A percentile compares a stretch with the other conserved stretches of the same genome.
Evolutionary conservation across 2,329 filamentous ascomycete species (phyloP).

Genomic region (Xylariaceae sp.): DNA sequence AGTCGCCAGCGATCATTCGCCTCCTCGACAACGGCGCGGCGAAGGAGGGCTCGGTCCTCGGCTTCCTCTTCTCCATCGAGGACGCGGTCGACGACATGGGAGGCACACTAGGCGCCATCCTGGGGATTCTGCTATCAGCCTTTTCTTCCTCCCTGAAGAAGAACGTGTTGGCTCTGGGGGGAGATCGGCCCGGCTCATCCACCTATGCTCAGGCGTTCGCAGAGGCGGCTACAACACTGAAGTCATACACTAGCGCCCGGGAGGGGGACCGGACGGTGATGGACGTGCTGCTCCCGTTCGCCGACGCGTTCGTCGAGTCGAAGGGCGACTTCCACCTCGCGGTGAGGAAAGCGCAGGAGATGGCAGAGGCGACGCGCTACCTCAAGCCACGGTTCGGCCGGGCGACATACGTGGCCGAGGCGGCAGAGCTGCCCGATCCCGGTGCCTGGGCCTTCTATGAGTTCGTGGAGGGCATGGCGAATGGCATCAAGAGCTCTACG

Average conservation of each 20-base stretch:
- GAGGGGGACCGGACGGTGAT: constrained; percentile 20
- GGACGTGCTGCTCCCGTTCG: constrained; percentile 15
- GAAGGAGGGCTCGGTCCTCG: constrained; percentile 23
- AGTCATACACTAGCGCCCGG: constrained; percentile 19
- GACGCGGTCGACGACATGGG: constrained; percentile 30
- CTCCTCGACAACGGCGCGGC: constrained; percentile 22
- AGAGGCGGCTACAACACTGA: constrained; percentile 15
- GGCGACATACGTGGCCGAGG: constrained; percentile 22
- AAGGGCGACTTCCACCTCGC: constrained; percentile 22
- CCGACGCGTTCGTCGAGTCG: constrained; percentile 10
- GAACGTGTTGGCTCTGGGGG: not conserved
- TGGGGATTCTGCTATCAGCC: constrained; percentile 22
- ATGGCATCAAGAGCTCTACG: not conserved
- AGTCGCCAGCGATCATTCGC: constrained; percentile 20
- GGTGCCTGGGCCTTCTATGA: constrained; percentile 26
- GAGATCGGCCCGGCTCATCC: constrained; percentile 1
- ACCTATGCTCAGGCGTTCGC: constrained; percentile 14
- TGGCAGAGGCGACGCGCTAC: constrained; percentile 20
- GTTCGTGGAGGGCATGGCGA: constrained; percentile 8
- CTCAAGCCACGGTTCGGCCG: constrained; percentile 22
- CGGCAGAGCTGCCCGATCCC: constrained; percentile 21
- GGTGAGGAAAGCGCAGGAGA: constrained; percentile 29
- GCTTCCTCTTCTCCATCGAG: constrained; percentile 21
- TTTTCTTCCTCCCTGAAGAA: constrained; percentile 12
- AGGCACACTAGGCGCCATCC: constrained; percentile 27